Evolutionary conservation across 768 basidiomycete genomes (phyloP), one percentile per base, ranked within the genome.

Genomic region (Leucogyrophana mollusca): DNA sequence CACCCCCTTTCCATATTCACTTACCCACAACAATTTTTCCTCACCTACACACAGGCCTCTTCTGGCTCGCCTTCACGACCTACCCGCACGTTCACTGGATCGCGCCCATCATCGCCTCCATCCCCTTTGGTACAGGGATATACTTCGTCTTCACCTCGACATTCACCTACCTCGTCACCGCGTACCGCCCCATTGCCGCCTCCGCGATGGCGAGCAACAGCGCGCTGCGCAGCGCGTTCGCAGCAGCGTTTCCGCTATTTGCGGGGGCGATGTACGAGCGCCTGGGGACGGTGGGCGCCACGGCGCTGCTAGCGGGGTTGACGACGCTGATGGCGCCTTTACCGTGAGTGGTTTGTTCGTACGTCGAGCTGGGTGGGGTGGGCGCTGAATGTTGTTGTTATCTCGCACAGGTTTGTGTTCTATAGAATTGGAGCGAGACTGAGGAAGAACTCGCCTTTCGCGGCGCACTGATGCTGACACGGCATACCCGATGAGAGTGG

Each of bases 121-220:
- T 67, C 4, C 76, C 70, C 4, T 77, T 82, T 49, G 79, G 80
- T 17, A 67, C 76, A 1, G 87, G 83, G 4, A 65, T 77, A 34
- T 67, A 73, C 56, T 87, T 79, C 52, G 79, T 82, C 34, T 91
- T 85, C 66, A 82, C 82, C 1, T 77, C 78, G 7, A 80, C 79
- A 3, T 87, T 87, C 65, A 84, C 73, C 60, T 80, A 74, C 56
- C 68, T 79, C 40, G 78, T 79, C 16, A 69, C 72, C 16, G 72
- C 76, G 9, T 77, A 76, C 53, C 70, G 76, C 10, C 74, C 76
- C 2, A 66, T 76, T 27, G 76, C 79, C 0, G 75, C 79, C 2
- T 82, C 79, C 34, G 85, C 87, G 0, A 74, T 85, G 57, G 79
- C 87, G 0, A 77, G 82, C 65, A 93, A 93, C 58, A 64, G 66